Conservation (phyloP, 2,329 filamentous ascomycete species). For the Fusarium bulbicola region DNA sequence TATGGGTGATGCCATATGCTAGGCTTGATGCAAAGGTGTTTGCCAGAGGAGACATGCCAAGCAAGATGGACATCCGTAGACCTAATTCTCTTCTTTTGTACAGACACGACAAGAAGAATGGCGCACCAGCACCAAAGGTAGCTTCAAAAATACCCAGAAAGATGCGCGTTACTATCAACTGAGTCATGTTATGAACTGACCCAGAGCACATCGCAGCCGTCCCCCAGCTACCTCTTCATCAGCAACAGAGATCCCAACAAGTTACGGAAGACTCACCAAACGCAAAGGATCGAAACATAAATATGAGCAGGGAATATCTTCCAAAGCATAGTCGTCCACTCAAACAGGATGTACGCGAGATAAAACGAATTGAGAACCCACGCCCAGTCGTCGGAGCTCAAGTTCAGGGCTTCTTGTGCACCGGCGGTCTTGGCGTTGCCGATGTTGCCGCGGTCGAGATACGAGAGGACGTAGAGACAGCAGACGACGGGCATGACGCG, state of each 20-base stretch:
- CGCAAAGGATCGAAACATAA: slow-evolving; percentile 17
- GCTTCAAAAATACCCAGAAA: slow-evolving; percentile 30
- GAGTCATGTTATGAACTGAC: background rate
- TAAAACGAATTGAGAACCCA: slow-evolving; percentile 38
- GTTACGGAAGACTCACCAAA: slow-evolving; percentile 3
- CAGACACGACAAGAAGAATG: slow-evolving; percentile 24
- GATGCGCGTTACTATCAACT: slow-evolving; percentile 10
- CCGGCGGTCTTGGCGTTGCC: slow-evolving; percentile 36
- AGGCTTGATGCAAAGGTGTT: slow-evolving; percentile 25
- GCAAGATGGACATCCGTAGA: slow-evolving; percentile 2
- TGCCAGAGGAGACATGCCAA: slow-evolving; percentile 27
- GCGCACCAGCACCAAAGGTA: slow-evolving; percentile 30
- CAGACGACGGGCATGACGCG: slow-evolving; percentile 29
- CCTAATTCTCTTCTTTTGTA: slow-evolving; percentile 28
- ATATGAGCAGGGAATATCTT: slow-evolving; percentile 29
- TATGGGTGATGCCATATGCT: slow-evolving; percentile 26
- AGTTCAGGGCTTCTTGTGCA: slow-evolving; percentile 11
- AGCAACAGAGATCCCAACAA: accelerated
- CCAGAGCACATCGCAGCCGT: slow-evolving; percentile 32
- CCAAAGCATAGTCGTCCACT: slow-evolving; percentile 36
- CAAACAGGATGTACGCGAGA: slow-evolving; percentile 28
- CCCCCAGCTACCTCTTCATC: slow-evolving; percentile 5
- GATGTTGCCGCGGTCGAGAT: slow-evolving; percentile 34
- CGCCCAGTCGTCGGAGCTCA: slow-evolving; percentile 22
- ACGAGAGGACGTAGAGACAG: slow-evolving; percentile 33